Evolutionary conservation across 768 basidiomycete genomes (phyloP), one percentile per base, ranked within the genome.

Genomic region (Cubamyces lactineus): DNA sequence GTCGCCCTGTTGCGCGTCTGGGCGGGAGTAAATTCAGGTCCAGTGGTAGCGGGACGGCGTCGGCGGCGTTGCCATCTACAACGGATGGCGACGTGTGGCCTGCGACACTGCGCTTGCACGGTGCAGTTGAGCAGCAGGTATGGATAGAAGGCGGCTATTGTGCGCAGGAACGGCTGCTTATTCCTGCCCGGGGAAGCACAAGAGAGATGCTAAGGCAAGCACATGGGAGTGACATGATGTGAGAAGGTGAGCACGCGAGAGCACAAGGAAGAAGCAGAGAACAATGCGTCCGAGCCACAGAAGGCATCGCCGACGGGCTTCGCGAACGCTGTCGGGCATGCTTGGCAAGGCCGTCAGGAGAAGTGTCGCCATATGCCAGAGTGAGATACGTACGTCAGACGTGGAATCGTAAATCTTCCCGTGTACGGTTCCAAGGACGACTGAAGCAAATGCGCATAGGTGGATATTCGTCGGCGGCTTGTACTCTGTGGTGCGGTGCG

Each of bases 301-400:
- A 30, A 47, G 21, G 53, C 26, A 38, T 42, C 13, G 28, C 34
- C 38, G 42, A 42, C 34, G 40, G 39, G 28, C 54, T 57, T 46
- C 53, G 23, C 50, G 49, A 28, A 15, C 43, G 21, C 54, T 34
- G 34, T 34, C 34, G 34, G 26, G 43, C 48, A 28, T 48, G 53
- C 38, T 55, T 55, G 61, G 53, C 55, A 62, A 62, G 34, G 45
- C 55, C 61, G 55, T 21, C 42, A 28, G 19, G 45, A 21, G 50
- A 34, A 34, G 50, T 62, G 55, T n/a, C n/a, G n/a, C 55, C 55
- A 62, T 5, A 49, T 47, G 61, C 45, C 61, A 57, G 19, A n/a
- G n/a, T 39, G 39, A 53, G 23, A n/a, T 17, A 40, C 21, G 16
- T 49, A 43, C 53, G 47, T 56, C 53, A 46, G 53, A 28, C 28